A percentile compares a stretch with the other conserved stretches of the same genome.
Evolutionary conservation across 192 early-diverging fungal genomes (phyloP).

Genomic region (Neocallimastix lanati): DNA sequence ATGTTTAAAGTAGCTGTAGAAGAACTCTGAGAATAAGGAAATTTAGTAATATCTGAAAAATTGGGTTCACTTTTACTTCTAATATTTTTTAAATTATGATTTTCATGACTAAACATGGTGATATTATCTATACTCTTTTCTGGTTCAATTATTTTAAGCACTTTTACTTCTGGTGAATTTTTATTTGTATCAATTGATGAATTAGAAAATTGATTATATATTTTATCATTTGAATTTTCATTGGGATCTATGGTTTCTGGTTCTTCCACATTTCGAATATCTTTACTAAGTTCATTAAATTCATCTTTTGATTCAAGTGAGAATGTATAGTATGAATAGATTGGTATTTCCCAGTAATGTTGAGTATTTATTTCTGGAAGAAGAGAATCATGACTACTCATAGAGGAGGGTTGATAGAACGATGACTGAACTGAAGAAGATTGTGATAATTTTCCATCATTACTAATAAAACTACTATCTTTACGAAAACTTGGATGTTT

Average conservation of each 20-base stretch:
- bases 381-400: too few species aligned
- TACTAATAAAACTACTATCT: neutral
- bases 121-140: neutral
- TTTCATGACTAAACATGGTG: too few species aligned
- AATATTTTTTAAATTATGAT: too few species aligned
- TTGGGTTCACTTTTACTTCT: too few species aligned
- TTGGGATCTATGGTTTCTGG: neutral
- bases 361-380: neutral
- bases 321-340: neutral
- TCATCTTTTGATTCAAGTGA: neutral
- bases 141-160: neutral
- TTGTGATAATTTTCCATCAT: neutral
- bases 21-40: too few species aligned
- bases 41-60: too few species aligned
- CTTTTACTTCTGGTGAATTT: neutral
- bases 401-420: too few species aligned
- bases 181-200: neutral
- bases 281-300: neutral
- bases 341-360: neutral
- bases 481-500: neutral
- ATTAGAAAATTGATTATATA: neutral
- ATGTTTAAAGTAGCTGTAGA: too few species aligned
- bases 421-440: neutral
- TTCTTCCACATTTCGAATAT: neutral
- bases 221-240: neutral